A percentile compares a stretch with the other conserved stretches of the same genome.
These are phyloP conservation scores for Clarireedia sp. DNA, from an alignment of 2,329 filamentous ascomycete species.

Conservation along the genomic window DNA sequence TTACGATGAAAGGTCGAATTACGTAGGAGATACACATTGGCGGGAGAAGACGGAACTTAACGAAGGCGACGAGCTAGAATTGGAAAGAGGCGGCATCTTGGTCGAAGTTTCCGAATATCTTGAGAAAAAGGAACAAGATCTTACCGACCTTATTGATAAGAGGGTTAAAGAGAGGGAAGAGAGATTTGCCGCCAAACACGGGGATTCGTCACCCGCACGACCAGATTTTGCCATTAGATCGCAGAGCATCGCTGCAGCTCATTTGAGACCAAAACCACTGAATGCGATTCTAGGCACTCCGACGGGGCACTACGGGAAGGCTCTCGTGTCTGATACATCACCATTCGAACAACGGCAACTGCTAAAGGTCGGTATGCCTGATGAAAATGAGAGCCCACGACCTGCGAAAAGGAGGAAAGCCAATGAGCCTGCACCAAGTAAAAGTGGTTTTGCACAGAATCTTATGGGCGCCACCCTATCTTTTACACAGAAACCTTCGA, in stretches of 20 bases:
- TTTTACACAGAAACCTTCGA: slow-evolving; percentile 27
- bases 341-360: slow-evolving; percentile 54
- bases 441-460: slow-evolving; percentile 42
- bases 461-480: slow-evolving; percentile 41
- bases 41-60: slow-evolving; percentile 58
- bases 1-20: slow-evolving; percentile 73
- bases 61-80: slow-evolving; percentile 72
- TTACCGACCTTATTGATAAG: slow-evolving; percentile 68
- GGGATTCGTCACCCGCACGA: slow-evolving; percentile 26
- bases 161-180: slow-evolving; percentile 49
- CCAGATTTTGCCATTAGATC: slow-evolving; percentile 14
- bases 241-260: slow-evolving; percentile 32
- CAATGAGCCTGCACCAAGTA: slow-evolving; percentile 35
- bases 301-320: slow-evolving; percentile 55
- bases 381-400: slow-evolving; percentile 23
- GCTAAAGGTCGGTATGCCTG: slow-evolving; percentile 13
- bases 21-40: slow-evolving; percentile 80
- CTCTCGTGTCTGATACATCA: slow-evolving; percentile 48
- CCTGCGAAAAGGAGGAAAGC: slow-evolving; percentile 36
- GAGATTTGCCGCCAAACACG: slow-evolving; percentile 32
- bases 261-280: slow-evolving; percentile 48
- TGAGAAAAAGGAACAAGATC: slow-evolving; percentile 67
- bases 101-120: slow-evolving; percentile 73
- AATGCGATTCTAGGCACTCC: slow-evolving; percentile 54
- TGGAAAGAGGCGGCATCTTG: slow-evolving; percentile 68